Conservation (phyloP, 2,329 filamentous ascomycete genomes). For the Colletotrichum sp. region DNA sequence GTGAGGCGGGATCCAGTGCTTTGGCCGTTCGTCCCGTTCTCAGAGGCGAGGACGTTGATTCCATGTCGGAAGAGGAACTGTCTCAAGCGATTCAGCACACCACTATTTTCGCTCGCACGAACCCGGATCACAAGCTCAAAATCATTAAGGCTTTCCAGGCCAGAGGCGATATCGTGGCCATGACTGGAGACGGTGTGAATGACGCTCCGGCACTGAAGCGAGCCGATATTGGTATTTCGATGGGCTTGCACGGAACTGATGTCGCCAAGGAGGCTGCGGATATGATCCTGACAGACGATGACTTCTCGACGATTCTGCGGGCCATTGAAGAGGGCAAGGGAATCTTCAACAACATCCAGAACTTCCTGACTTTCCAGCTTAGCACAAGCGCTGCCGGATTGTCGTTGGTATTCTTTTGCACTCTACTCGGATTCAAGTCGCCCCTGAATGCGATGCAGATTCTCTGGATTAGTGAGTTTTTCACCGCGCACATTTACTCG, state of each 20-base stretch:
- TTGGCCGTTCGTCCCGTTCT: conserved; percentile 75
- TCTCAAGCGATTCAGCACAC: conserved; percentile 85
- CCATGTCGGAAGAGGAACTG: conserved; percentile 85
- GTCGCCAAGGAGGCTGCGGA: conserved; percentile 97
- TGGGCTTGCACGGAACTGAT: conserved; percentile 94
- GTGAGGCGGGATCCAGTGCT: conserved; percentile 57
- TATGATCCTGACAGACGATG: conserved; percentile 90
- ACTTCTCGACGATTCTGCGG: conserved; percentile 89
- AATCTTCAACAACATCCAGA: conserved; percentile 99
- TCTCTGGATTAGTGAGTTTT: conserved; percentile 92
- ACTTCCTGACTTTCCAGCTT: conserved; percentile 97
- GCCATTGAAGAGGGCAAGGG: conserved; percentile 99
- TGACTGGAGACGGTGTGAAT: conserved; percentile 98
- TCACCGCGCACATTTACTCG: neutral
- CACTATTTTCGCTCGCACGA: conserved; percentile 94
- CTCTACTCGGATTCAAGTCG: conserved; percentile 90
- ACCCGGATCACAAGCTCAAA: conserved; percentile 97
- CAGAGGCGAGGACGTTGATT: conserved; percentile 89
- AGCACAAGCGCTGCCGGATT: conserved; percentile 95
- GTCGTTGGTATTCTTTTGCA: conserved; percentile 90
- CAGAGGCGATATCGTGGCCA: conserved; percentile 94
- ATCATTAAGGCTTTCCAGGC: conserved; percentile 91
- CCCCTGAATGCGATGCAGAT: conserved; percentile 99
- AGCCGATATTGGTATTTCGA: conserved; percentile 96
- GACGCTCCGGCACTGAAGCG: conserved; percentile 96